These are phyloP conservation scores for Auricularia sp. DNA, from an alignment of 768 basidiomycete species.

Conservation along the genomic window DNA sequence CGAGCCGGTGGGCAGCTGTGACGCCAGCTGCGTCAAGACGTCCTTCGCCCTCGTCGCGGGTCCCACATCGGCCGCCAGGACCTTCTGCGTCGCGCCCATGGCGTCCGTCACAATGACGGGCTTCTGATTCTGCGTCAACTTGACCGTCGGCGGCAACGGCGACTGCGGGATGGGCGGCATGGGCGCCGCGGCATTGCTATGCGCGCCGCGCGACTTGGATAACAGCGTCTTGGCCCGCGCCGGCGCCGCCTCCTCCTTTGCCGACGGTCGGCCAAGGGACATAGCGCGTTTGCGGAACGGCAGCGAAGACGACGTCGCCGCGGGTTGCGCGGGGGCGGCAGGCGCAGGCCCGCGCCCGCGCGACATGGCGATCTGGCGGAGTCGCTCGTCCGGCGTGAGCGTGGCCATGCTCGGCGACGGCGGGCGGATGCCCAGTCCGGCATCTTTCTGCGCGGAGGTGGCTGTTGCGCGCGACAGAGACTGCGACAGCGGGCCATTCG, in stretches of 20 bases:
- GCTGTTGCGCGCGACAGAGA: neutral
- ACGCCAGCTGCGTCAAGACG: constrained; percentile 54
- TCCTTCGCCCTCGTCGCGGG: constrained; percentile 62
- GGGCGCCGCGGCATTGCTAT: neutral
- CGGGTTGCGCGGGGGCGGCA: neutral
- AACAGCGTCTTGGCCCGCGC: neutral
- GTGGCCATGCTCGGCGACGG: neutral
- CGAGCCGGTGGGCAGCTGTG: constrained; percentile 40
- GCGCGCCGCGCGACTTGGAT: neutral
- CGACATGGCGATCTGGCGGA: constrained; percentile 1
- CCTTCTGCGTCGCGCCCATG: constrained; percentile 58
- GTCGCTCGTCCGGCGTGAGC: constrained; percentile 2
- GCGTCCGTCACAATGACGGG: neutral
- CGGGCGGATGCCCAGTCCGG: neutral
- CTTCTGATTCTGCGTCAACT: constrained; percentile 18
- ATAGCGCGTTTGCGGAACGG: neutral
- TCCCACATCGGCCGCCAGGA: constrained; percentile 64
- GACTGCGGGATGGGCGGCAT: neutral
- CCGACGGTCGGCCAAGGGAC: neutral
- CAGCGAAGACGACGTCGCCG: neutral
- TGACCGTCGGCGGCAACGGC: constrained; percentile 8
- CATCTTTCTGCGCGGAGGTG: neutral
- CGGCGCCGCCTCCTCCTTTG: neutral
- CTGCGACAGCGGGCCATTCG: too few species aligned
- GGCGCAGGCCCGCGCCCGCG: neutral